Percentiles rank a stretch among this genome's conserved stretches.
Evolutionary conservation across 2,329 filamentous ascomycete species (phyloP).

Genomic region (Didymella pomorum): DNA sequence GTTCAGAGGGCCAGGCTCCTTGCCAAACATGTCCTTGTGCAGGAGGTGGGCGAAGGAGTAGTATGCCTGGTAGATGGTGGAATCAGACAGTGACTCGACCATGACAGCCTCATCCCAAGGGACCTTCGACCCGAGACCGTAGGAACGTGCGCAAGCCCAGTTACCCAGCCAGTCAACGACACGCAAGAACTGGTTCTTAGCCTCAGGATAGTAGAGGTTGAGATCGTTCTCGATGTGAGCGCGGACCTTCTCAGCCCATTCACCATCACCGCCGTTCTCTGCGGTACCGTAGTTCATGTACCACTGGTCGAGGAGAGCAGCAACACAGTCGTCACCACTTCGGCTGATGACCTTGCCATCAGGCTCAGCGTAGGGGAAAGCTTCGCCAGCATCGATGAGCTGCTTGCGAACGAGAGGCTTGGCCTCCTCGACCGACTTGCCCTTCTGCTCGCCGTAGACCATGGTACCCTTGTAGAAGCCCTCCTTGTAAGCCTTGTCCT

Average conservation of each 20-base stretch:
- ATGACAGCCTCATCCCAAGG: constrained; percentile 93
- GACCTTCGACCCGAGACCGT: constrained; percentile 90
- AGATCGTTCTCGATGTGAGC: constrained; percentile 64
- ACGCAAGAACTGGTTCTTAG: constrained; percentile 72
- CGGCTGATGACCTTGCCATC: constrained; percentile 87
- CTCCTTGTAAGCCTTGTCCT: constrained; percentile 96
- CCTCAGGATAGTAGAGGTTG: constrained; percentile 76
- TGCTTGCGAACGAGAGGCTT: constrained; percentile 85
- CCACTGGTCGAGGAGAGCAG: constrained; percentile 94
- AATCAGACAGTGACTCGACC: constrained; percentile 91
- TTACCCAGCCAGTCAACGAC: constrained; percentile 84
- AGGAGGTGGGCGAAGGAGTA: constrained; percentile 70
- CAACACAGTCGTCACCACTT: constrained; percentile 91
- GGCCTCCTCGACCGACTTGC: constrained; percentile 82
- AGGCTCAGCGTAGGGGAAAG: constrained; percentile 93
- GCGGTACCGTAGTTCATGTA: constrained; percentile 88
- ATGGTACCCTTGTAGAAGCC: constrained; percentile 96
- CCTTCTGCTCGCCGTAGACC: constrained; percentile 86
- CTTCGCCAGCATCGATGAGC: constrained; percentile 77
- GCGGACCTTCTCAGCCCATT: constrained; percentile 76
- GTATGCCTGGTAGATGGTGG: constrained; percentile 86
- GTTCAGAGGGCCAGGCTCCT: constrained; percentile 51
- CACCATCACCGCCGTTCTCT: constrained; percentile 70
- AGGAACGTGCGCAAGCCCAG: constrained; percentile 93
- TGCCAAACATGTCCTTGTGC: constrained; percentile 87